Conservation (phyloP, 179 eudicot genomes). For the Carnegiea gigantea region DNA sequence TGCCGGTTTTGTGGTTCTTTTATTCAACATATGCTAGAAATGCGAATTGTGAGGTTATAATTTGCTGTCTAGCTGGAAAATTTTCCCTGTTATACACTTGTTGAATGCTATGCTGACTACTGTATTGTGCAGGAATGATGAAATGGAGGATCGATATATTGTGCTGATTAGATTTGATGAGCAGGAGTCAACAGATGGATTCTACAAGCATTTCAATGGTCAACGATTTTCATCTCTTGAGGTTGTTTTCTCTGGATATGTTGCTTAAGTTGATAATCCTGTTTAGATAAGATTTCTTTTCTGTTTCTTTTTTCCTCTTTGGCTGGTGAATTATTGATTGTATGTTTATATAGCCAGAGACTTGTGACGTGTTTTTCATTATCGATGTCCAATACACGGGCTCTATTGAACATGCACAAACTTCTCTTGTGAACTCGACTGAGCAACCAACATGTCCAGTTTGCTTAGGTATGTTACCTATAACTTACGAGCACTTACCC, state of each 20-base stretch:
- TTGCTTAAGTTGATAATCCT: background rate
- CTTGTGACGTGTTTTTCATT: slow-evolving; percentile 67
- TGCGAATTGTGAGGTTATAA: slow-evolving; percentile 89
- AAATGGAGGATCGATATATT: slow-evolving; percentile 75
- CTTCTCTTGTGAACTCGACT: slow-evolving; percentile 56
- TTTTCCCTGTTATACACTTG: background rate
- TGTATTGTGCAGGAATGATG: slow-evolving; percentile 61
- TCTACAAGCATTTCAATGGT: slow-evolving; percentile 82
- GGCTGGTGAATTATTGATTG: background rate
- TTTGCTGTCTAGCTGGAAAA: background rate
- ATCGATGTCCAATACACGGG: slow-evolving; percentile 90
- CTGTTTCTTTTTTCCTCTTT: background rate
- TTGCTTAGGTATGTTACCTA: slow-evolving; percentile 65
- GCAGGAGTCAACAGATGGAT: slow-evolving; percentile 73
- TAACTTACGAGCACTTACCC: background rate
- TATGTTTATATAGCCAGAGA: slow-evolving; percentile 56
- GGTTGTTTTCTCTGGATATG: slow-evolving; percentile 41
- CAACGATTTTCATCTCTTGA: slow-evolving; percentile 80
- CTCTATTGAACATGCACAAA: slow-evolving; percentile 68
- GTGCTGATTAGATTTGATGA: slow-evolving; percentile 70
- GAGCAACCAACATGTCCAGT: slow-evolving; percentile 93
- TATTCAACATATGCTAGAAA: slow-evolving; percentile 80
- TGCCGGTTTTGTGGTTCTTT: slow-evolving; percentile 94
- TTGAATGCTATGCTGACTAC: slow-evolving; percentile 13
- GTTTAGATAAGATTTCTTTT: background rate